Conservation (phyloP, 495 filamentous ascomycete genomes). For the Opeltia flavorubescens region DNA sequence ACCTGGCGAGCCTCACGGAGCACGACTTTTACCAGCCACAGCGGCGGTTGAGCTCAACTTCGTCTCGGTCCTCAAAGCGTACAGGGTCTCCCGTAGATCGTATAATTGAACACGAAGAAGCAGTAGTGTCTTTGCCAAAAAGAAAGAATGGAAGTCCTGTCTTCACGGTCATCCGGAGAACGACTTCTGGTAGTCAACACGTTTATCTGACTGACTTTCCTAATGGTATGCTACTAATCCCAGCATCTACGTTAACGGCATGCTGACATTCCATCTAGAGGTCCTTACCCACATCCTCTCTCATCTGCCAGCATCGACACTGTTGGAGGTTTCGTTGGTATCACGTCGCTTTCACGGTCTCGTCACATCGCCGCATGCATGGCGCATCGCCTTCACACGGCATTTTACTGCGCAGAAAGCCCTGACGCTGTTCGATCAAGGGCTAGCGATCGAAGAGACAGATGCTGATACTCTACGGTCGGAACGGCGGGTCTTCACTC, state of each 20-base stretch:
- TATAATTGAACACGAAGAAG: conserved; percentile 62
- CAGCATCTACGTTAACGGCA: not conserved
- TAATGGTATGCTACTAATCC: conserved; percentile 47
- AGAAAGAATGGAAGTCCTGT: conserved; percentile 32
- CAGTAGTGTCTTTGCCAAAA: conserved; percentile 28
- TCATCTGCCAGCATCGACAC: conserved; percentile 65
- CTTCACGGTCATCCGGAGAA: conserved; percentile 48
- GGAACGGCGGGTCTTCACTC: conserved; percentile 62
- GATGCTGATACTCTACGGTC: conserved; percentile 37
- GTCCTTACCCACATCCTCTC: conserved; percentile 85
- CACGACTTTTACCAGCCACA: conserved; percentile 18
- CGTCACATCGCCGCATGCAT: conserved; percentile 79
- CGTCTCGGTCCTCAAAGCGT: conserved; percentile 19
- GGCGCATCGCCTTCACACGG: conserved; percentile 77
- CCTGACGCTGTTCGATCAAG: conserved; percentile 19
- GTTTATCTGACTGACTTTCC: conserved; percentile 54
- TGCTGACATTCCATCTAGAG: conserved; percentile 40
- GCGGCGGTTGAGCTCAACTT: conserved; percentile 21
- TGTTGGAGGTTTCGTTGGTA: conserved; percentile 64
- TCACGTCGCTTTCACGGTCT: conserved; percentile 71
- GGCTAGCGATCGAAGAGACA: conserved; percentile 16
- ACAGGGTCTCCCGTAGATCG: conserved; percentile 39
- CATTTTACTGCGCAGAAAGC: conserved; percentile 66
- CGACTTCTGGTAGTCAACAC: conserved; percentile 24
- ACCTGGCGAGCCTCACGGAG: conserved; percentile 21